Base-by-base conservation (phyloP, 2,329 filamentous ascomycete species). In the Exophiala sp. region DNA sequence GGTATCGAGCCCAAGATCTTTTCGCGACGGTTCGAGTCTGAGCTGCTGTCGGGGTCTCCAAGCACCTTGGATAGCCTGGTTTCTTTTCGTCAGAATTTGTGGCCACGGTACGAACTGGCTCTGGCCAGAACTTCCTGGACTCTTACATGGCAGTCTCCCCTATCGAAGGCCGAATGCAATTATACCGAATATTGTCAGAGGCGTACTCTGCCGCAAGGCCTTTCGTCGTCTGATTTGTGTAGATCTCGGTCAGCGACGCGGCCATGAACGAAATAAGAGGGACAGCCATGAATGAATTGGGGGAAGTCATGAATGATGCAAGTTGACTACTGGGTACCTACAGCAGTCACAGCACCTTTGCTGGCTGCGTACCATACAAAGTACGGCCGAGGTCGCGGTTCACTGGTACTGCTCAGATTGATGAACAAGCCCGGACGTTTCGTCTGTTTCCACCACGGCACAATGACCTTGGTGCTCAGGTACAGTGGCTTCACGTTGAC, bases 401-500 rank as follows among this genome's bases (percentile, higher is more conserved):
- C 59, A 38, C 50, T 55, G 33, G 54, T 57, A 34, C 52, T 57
- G 42, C 56, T 59, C 44, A 61, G 9, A 18, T 61, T 59, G 50
- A 61, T 48, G 38, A 61, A 61, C 21, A 40, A 36, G 7, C 59
- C 59, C 5, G 46, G 42, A 3, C 50, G 5, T 33, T 52, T 57
- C 20, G 53, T 55, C 52, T 60, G 54, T 20, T 55, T 58, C 50
- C 50, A 62, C 46, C 44, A 61, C 33, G 56, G 59, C 33, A 58
- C 52, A 38, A 61, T 51, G 35, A 61, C 59, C 45, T 57, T 61
- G 8, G 52, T 59, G 52, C 53, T 57, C 40, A 61, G 38, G 44
- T 61, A 61, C 47, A 61, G n/a, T 14, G 59, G 57, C 45, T 59
- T 59, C 21, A 61, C 59, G 38, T 61, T 61, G 43, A 61, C 59